Percentiles rank a stretch among this genome's conserved stretches.
Evolutionary conservation across 345 rosid species (phyloP).

Genomic region (Rhizophora mangle): DNA sequence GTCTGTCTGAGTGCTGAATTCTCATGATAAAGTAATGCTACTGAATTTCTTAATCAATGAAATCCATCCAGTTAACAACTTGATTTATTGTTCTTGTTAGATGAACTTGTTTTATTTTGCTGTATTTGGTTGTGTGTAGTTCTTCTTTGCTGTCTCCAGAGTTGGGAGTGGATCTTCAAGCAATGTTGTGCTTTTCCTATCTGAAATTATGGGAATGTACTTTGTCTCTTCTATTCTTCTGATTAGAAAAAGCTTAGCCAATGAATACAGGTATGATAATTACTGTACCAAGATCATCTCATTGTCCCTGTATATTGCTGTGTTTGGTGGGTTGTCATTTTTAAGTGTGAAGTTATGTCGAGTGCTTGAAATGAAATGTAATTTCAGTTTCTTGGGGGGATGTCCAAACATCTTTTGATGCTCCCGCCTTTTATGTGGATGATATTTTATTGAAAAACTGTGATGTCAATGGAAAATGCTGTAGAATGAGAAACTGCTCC

Average conservation of each 20-base stretch:
- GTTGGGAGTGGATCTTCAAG: constrained; percentile 99
- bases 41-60: not conserved
- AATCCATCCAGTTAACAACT: too few relatives aligned
- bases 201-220: constrained; percentile 99
- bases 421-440: too few relatives aligned
- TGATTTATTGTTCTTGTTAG: too few relatives aligned
- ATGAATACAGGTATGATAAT: constrained; percentile 69
- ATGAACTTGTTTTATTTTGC: constrained; percentile 14
- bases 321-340: not conserved
- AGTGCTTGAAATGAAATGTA: not conserved
- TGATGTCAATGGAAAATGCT: not conserved
- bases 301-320: not conserved
- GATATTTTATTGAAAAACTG: too few relatives aligned
- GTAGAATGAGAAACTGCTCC: not conserved
- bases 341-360: not conserved
- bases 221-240: constrained; percentile 89
- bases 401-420: not conserved
- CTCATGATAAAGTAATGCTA: not conserved
- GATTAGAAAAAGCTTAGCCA: constrained; percentile 94
- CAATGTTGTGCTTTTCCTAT: constrained; percentile 87
- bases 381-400: not conserved
- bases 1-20: constrained; percentile 1
- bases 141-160: constrained; percentile 97
- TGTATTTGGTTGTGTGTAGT: constrained; percentile 49
- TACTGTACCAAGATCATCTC: not conserved